Conservation (phyloP, 306 rosid genomes). For the Mimosa pudica region DNA sequence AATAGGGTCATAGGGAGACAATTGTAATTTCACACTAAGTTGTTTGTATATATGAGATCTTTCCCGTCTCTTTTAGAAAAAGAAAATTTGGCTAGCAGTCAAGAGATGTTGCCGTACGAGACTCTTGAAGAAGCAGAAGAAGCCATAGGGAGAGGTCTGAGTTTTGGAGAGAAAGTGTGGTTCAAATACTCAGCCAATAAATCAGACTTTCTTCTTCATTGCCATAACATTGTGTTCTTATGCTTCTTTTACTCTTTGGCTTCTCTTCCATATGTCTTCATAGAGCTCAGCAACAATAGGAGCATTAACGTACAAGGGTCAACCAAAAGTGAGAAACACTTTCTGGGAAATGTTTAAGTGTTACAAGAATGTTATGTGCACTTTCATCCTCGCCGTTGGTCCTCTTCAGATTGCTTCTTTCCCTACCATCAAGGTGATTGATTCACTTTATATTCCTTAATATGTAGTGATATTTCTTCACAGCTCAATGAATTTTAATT, state of each 20-base stretch:
- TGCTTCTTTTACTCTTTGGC: conserved; percentile 50
- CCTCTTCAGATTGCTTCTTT: conserved; percentile 66
- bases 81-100: neutral
- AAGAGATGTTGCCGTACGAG: conserved; percentile 52
- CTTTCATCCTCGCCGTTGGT: conserved; percentile 57
- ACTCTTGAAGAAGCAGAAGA: conserved; percentile 47
- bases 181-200: conserved; percentile 59
- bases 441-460: too few relatives aligned
- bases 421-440: conserved; percentile 53
- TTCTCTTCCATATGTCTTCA: conserved; percentile 52
- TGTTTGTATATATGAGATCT: neutral
- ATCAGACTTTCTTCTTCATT: conserved; percentile 57
- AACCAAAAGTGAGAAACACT: conserved; percentile 51
- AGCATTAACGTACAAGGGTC: conserved; percentile 54
- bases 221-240: conserved; percentile 61
- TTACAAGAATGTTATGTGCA: conserved; percentile 55
- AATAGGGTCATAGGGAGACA: too few relatives aligned
- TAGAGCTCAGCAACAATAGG: conserved; percentile 39
- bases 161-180: conserved; percentile 53
- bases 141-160: conserved; percentile 55
- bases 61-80: too few relatives aligned
- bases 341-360: conserved; percentile 44
- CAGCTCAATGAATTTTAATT: too few relatives aligned
- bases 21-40: too few relatives aligned
- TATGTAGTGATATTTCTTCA: too few relatives aligned